Evolutionary conservation across 768 basidiomycete genomes (phyloP), one percentile per base, ranked within the genome.

Genomic region (Pholiota microspora): DNA sequence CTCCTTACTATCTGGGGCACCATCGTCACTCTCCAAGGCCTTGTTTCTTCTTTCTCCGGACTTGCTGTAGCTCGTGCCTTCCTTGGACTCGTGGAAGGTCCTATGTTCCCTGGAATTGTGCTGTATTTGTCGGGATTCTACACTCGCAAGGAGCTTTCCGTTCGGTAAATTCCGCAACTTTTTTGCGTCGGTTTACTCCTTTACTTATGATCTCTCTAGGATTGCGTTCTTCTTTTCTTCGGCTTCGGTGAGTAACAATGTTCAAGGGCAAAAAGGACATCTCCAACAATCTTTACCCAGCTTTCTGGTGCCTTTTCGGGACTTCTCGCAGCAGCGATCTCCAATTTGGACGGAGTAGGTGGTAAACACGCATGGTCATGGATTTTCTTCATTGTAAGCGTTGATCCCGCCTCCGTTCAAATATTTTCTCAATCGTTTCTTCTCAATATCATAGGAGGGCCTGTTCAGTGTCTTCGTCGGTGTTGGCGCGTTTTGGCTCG

Each of bases 241-340:
- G 4, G 62, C 75, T 8, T 76, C 74, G 16, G 68, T 67, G 45
- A 50, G 63, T 40, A 13, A 31, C n/a, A 49, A 7, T 15, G 27
- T 44, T 27, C 29, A 18, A 29, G 13, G 10, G 45, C 45, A 29
- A 25, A 4, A 24, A 6, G n/a, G 24, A 34, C 18, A 42, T 21
- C 5, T 23, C 44, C 18, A 45, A 18, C 32, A 4, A 16, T 51
- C 34, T 18, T 45, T 23, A n/a, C n/a, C n/a, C n/a, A 73, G 71
- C 70, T 83, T 4, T 77, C 84, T 0, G 81, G 83, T 1, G 79
- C 82, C 0, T 85, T 86, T 59, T 85, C 84, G 4, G 86, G 87
- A 44, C 68, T 88, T 7, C 73, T 89, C 1, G 85, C 85, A 0
- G 72, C 81, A 24, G 83, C 74, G 0, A 84, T 89, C 46, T 62